Conservation (phyloP, 495 filamentous ascomycete genomes). For the Aspergillus campestris region DNA sequence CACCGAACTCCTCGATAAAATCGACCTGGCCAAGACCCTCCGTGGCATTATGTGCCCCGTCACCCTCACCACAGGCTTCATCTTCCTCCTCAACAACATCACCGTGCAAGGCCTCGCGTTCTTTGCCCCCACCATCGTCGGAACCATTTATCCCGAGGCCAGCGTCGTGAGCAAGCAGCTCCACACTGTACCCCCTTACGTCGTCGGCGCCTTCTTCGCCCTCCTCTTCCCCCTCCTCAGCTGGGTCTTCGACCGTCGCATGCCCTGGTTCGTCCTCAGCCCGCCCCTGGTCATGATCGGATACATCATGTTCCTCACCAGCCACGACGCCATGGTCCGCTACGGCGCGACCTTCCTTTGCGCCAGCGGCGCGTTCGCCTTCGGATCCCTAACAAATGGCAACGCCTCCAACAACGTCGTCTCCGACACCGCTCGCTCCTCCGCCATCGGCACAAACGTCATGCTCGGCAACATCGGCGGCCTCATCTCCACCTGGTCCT, state of each 20-base stretch:
- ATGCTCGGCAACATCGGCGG: slow-evolving; percentile 70
- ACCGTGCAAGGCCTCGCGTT: slow-evolving; percentile 54
- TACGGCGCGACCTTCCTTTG: slow-evolving; percentile 70
- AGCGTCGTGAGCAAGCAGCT: slow-evolving; percentile 53
- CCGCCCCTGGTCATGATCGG: slow-evolving; percentile 54
- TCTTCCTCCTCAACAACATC: slow-evolving; percentile 48
- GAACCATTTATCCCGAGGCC: slow-evolving; percentile 49
- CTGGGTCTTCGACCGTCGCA: slow-evolving; percentile 47
- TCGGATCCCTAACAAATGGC: slow-evolving; percentile 57
- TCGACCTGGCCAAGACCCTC: slow-evolving; percentile 36
- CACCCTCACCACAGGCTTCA: slow-evolving; percentile 36
- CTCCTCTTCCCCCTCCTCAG: slow-evolving; percentile 52
- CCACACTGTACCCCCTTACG: slow-evolving; percentile 63
- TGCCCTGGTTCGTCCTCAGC: slow-evolving; percentile 35
- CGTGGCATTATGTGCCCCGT: slow-evolving; percentile 43
- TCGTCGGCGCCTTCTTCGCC: slow-evolving; percentile 60
- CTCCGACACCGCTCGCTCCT: slow-evolving; percentile 57
- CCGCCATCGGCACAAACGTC: slow-evolving; percentile 57
- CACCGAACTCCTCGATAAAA: slow-evolving; percentile 50
- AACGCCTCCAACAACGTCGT: slow-evolving; percentile 63
- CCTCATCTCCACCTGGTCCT: slow-evolving; percentile 62
- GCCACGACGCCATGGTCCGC: slow-evolving; percentile 38
- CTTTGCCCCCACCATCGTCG: slow-evolving; percentile 64
- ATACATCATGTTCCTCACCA: slow-evolving; percentile 66
- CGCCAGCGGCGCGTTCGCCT: slow-evolving; percentile 45